These are phyloP conservation scores for Penicillium verrucosum DNA, from an alignment of 2,329 filamentous ascomycete genomes.

Conservation along the genomic window DNA sequence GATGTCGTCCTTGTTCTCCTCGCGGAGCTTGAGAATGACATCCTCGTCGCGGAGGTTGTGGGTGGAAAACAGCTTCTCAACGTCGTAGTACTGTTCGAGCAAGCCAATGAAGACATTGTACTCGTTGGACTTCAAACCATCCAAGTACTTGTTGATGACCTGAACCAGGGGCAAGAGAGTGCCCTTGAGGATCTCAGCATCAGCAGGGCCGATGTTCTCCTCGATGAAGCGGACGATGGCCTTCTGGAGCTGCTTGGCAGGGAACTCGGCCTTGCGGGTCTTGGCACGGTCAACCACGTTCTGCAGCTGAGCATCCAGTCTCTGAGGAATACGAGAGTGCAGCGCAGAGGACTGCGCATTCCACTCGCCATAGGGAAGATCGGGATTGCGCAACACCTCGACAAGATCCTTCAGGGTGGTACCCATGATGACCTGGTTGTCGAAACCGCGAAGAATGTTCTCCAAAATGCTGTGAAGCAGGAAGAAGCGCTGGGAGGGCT, in stretches of 20 bases:
- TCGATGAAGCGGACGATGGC: conserved; percentile 84
- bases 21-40: conserved; percentile 86
- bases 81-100: conserved; percentile 75
- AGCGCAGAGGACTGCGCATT: conserved; percentile 91
- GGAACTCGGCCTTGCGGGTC: conserved; percentile 78
- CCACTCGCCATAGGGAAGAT: conserved; percentile 95
- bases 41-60: conserved; percentile 86
- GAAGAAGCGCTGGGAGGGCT: conserved; percentile 83
- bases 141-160: conserved; percentile 74
- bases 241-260: conserved; percentile 80
- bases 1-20: conserved; percentile 93
- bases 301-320: conserved; percentile 76
- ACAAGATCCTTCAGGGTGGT: conserved; percentile 81
- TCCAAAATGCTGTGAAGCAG: conserved; percentile 72
- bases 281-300: conserved; percentile 83
- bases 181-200: conserved; percentile 69
- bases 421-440: conserved; percentile 96
- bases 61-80: conserved; percentile 84
- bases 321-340: conserved; percentile 95
- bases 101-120: conserved; percentile 75
- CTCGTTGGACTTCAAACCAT: conserved; percentile 89
- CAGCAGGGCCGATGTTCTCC: conserved; percentile 71
- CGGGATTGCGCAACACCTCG: conserved; percentile 82
- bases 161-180: conserved; percentile 72
- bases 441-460: conserved; percentile 89